A percentile compares a stretch with the other conserved stretches of the same genome.
These are phyloP conservation scores for Lepidium sativum DNA, from an alignment of 345 rosid species.

Conservation along the genomic window DNA sequence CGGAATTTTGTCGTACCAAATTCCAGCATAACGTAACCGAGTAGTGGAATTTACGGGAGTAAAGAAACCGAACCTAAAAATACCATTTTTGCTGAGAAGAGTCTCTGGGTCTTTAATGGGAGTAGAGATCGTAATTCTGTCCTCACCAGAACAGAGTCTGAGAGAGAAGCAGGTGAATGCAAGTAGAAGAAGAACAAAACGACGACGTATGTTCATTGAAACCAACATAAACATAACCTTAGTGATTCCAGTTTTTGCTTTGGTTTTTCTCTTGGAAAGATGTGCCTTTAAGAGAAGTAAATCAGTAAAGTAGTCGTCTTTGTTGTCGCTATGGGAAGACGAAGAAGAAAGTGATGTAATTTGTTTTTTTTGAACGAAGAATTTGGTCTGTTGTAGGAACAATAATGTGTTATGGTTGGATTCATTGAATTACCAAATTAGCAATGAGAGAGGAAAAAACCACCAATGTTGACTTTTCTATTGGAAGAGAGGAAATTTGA, in stretches of 20 bases:
- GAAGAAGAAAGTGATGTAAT: background rate
- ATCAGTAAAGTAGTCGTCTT: background rate
- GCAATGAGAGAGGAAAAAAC: background rate
- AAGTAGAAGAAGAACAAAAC: no score
- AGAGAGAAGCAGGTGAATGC: no score
- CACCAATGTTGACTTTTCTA: constrained; percentile 23
- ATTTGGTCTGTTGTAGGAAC: background rate
- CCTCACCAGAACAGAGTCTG: no score
- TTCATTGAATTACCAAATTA: background rate
- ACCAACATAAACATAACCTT: no score
- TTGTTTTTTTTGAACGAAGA: background rate
- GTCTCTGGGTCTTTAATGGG: no score
- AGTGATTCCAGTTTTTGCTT: no score
- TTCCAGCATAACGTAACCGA: constrained; percentile 39
- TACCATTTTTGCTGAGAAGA: no score
- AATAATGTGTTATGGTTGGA: background rate
- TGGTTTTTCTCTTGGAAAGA: background rate
- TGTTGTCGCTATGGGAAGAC: background rate
- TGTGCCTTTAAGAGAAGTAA: background rate
- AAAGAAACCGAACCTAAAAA: constrained; percentile 51
- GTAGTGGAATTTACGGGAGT: constrained; percentile 33
- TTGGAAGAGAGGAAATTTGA: background rate
- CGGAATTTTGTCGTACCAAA: constrained; percentile 38
- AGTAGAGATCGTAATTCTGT: no score
- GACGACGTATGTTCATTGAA: no score